Base-by-base conservation (phyloP, 306 rosid species). In the Quillaja saponaria region DNA sequence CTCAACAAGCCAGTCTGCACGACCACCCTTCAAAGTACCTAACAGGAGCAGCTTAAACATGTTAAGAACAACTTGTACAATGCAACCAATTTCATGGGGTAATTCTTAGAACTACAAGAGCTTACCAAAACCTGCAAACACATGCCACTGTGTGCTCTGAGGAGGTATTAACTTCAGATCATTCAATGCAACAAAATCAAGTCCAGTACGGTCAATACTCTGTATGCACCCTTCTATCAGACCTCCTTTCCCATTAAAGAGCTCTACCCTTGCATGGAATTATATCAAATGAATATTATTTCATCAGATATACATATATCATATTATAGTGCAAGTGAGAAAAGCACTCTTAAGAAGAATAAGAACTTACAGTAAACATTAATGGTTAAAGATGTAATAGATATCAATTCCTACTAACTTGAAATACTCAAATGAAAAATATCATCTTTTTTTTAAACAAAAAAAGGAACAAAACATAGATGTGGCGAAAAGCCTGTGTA, bases 1-100 rank as follows among this genome's bases (percentile, higher is more conserved):
- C 87, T 91, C 98, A 55, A 88, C 81, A 50, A 91, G 96, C 96
- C 98, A 91, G 58, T 88, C 98, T 51, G 90, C 86, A 56, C 95
- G 96, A 41, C 96, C 96, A 31, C 95, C 95, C 82, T 91, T 91
- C 34, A 91, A 69, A 73, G 95, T 80, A 67, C 98, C 96, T 91
- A 75, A 73, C 46, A 66, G 16, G 33, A 20, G 44, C 46, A 64
- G 47, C 42, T 71, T 33, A 44, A 62, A 72, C 13, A 18, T 45
- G 62, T 62, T 49, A 78, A 64, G 61, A 28, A 21, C 18, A n/a
- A 17, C 63, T 51, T 49, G 64, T 74, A 62, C 38, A 67, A 35
- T 11, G 19, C 17, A 62, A 40, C 53, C 34, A 45, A 13, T 51
- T 63, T 47, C 39, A 48, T n/a, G 14, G 25, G 60, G 54, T 63